Base-by-base conservation (phyloP, 1,284 basidiomycete species). In the Fomitopsis palustris region DNA sequence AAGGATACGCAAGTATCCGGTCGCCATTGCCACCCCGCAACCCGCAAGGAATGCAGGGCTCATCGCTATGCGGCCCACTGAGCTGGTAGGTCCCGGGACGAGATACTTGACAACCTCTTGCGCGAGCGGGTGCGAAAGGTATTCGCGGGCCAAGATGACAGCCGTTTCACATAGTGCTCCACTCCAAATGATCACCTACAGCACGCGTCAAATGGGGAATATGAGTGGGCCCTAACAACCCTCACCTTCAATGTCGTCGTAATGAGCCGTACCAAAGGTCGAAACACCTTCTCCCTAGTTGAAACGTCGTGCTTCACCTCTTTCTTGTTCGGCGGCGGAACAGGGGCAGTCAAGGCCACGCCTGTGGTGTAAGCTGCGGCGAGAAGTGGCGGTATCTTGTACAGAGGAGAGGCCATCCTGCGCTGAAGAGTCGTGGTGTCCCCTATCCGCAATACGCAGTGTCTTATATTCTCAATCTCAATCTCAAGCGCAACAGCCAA, bases 111-210 rank as follows among this genome's bases (percentile, higher is more conserved):
- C 29, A 33, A 56, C 38, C 2, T 17, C 10, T 27, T 55, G 35
- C 17, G 53, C 17, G 10, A 58, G 37, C 3, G 37, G 35, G 27
- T 23, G 29, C 19, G 53, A 23, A 12, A 56, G 56, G 27, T n/a
- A 53, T 25, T 41, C 21, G 12, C 38, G 37, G 23, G 60, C 60
- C 25, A 61, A 53, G 33, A 61, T 42, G 14, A 61, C 57, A 17
- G 57, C 56, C 4, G 52, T 31, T 41, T 61, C 60, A 35, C 56
- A 53, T 10, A 61, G 8, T 9, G 38, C 51, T 2, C 42, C 56
- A 8, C 43, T 42, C 25, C 53, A 61, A 5, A 45, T 37, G 27
- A 52, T 14, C 21, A 41, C 2, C 55, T 60, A 25, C 16, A 39
- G 9, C 7, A 23, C 9, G 19, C 25, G 47, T 55, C 21, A 35